phyloP scores from a whole-genome alignment of 805 yeast species.

The Zygosaccharomyces kombuchaensis region DNA sequence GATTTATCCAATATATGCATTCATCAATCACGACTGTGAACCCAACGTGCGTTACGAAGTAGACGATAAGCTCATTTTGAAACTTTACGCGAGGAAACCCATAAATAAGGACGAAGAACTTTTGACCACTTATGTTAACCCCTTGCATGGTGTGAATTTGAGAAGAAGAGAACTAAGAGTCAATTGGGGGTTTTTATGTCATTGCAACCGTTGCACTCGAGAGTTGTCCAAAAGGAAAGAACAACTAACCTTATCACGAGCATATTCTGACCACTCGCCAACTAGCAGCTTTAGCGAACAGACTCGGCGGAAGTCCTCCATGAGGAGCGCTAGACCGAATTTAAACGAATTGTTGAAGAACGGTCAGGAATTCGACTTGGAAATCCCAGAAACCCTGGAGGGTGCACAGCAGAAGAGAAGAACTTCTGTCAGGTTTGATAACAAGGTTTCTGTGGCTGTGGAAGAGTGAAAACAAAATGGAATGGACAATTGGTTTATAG shows the following conservation, averaged over 20 bases:
- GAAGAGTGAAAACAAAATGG: conserved; percentile 24
- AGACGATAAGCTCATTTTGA: conserved; percentile 46
- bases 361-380: conserved; percentile 47
- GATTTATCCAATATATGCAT: conserved; percentile 58
- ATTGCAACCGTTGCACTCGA: conserved; percentile 58
- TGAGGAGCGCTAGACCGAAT: conserved; percentile 35
- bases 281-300: background rate
- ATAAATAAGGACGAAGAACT: conserved; percentile 65
- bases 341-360: conserved; percentile 46
- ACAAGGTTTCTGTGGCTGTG: conserved; percentile 50
- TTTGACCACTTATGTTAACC: conserved; percentile 65
- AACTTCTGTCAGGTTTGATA: conserved; percentile 64
- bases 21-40: conserved; percentile 71
- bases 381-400: conserved; percentile 37
- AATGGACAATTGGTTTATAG: background rate
- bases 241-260: background rate
- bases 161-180: conserved; percentile 63
- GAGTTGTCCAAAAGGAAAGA: conserved; percentile 38
- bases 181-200: conserved; percentile 77
- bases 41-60: conserved; percentile 60
- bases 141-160: conserved; percentile 54
- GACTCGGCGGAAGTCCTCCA: conserved; percentile 31
- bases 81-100: conserved; percentile 53
- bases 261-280: background rate
- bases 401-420: conserved; percentile 40